Evolutionary conservation across 2,329 filamentous ascomycete species (phyloP), one percentile per base, ranked within the genome.

Genomic region (Colletotrichum aenigma): DNA sequence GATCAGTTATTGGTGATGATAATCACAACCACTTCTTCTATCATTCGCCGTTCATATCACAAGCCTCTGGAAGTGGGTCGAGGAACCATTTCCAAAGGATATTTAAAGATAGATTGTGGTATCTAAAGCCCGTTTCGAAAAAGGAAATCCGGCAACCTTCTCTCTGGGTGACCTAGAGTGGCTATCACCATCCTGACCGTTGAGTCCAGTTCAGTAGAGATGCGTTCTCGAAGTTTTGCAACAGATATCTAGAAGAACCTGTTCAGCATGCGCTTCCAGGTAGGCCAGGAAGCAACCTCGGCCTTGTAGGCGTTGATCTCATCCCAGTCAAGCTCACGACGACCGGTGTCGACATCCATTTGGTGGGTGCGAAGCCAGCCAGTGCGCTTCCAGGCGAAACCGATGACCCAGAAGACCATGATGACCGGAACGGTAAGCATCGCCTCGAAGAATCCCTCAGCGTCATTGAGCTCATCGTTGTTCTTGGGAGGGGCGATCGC

Each of bases 401-500:
- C 77, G 28, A 69, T 66, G 21, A 73, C n/a, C 75, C 75, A 78
- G 60, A 78, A 78, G 7, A 65, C 7, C 5, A 78, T 15, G 8
- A 78, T 75, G 21, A 78, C 67, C 4, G 77, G 77, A 7, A 78
- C 66, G 18, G 77, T 74, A 0, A 78, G 72, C 48, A 73, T 76
- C 12, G 69, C 74, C 62, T 78, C 73, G 24, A 78, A 78, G 72
- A 78, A 78, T 5, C 77, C 77, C 9, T 30, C 69, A 13, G 66
- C 77, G 12, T 30, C 36, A 16, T 76, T 76, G 6, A 77, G 65
- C 26, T 67, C 61, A 48, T 12, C 43, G 16, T 56, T 74, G 74
- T 24, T 81, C 70, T 8, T 83, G 78, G 58, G 79, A 79, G 75
- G 76, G 13, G 76, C 81, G 1, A 90, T 81, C 5, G 88, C 88